These are phyloP conservation scores for Elaeis guineensis DNA, from an alignment of 176 grass and related monocot species.

Conservation along the genomic window DNA sequence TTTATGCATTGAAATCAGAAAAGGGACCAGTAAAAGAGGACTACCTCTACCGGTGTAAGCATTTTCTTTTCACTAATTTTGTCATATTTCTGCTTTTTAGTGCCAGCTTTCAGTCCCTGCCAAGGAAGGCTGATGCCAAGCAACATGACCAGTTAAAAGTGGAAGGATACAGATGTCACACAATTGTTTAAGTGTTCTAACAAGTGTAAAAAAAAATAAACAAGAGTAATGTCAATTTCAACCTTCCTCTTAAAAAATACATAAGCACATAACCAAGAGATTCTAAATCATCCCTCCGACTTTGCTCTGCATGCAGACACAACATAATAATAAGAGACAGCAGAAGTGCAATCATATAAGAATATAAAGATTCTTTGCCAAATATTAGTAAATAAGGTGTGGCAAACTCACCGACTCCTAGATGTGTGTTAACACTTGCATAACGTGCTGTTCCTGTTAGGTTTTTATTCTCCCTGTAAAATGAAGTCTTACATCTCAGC, in stretches of 20 bases:
- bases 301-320: conserved; percentile 3
- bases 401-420: conserved; percentile 3
- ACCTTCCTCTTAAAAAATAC: conserved; percentile 11
- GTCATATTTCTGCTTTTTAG: conserved; percentile 13
- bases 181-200: too few relatives aligned
- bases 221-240: background rate
- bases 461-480: conserved; percentile 2
- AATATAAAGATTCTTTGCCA: background rate
- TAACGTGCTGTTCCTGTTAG: background rate
- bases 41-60: conserved; percentile 6
- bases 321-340: background rate
- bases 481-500: background rate
- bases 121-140: conserved; percentile 6
- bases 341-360: background rate
- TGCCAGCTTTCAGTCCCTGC: conserved; percentile 16
- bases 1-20: too few relatives aligned
- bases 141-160: background rate
- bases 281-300: conserved; percentile 6
- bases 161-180: too few relatives aligned
- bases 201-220: background rate
- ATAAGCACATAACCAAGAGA: conserved; percentile 10
- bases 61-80: conserved; percentile 17
- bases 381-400: too few relatives aligned
- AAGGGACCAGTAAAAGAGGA: too few relatives aligned
- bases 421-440: conserved; percentile 2